A percentile compares a stretch with the other conserved stretches of the same genome.
phyloP scores from a whole-genome alignment of 176 grass and related monocot genomes.

The Juncus effusus region DNA sequence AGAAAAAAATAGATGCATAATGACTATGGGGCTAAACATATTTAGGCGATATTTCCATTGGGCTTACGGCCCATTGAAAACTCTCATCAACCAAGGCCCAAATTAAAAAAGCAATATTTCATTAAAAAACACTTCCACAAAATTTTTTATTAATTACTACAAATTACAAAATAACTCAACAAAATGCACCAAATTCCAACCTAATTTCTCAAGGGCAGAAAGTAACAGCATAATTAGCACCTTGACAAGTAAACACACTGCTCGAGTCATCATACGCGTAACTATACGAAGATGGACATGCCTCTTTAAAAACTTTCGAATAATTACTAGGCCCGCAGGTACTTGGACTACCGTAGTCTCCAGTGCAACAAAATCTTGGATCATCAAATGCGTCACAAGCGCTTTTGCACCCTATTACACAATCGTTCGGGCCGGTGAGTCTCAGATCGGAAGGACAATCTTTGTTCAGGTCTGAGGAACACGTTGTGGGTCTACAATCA shows the following conservation, averaged over 20 bases:
- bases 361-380: conserved; percentile 62
- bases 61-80: no score
- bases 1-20: no score
- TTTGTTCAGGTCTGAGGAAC: conserved; percentile 49
- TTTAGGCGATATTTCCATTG: no score
- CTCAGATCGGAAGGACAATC: conserved; percentile 46
- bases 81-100: no score
- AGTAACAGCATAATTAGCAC: conserved; percentile 50
- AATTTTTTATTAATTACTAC: no score
- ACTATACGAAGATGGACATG: conserved; percentile 64
- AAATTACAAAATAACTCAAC: background rate
- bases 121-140: no score
- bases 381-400: conserved; percentile 52
- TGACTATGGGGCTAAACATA: no score
- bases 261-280: conserved; percentile 72
- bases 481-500: conserved; percentile 38
- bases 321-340: conserved; percentile 59
- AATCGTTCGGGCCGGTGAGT: conserved; percentile 4
- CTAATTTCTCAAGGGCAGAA: conserved; percentile 49
- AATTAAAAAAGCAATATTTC: no score
- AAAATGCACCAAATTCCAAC: conserved; percentile 19
- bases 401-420: conserved; percentile 49
- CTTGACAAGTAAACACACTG: conserved; percentile 53
- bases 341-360: conserved; percentile 40
- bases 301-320: conserved; percentile 59